Conservation (phyloP, 179 eudicot genomes). For the Carnegiea gigantea region DNA sequence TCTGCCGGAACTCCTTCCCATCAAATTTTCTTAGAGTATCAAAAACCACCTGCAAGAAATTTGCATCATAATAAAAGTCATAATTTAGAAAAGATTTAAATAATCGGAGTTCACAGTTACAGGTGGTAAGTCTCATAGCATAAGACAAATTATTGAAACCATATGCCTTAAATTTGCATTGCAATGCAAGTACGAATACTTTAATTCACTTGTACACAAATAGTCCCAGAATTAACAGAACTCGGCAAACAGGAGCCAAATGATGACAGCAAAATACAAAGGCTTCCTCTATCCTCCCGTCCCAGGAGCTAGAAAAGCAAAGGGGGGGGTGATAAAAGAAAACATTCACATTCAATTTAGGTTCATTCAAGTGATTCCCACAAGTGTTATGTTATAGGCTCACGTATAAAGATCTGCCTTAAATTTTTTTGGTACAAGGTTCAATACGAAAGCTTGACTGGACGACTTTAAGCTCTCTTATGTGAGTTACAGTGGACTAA, state of each 20-base stretch:
- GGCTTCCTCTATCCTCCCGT: neutral
- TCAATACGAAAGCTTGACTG: neutral
- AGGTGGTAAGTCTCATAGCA: neutral
- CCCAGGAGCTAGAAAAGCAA: neutral
- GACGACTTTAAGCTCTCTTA: neutral
- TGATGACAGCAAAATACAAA: too few species aligned
- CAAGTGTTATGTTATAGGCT: too few species aligned
- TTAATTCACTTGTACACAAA: neutral
- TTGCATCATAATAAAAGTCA: neutral
- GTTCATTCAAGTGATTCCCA: neutral
- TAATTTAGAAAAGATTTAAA: neutral
- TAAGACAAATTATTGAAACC: neutral
- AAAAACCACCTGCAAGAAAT: constrained; percentile 76
- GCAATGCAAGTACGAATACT: neutral
- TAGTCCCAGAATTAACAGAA: neutral
- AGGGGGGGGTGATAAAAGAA: neutral
- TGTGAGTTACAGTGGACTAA: neutral
- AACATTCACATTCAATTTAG: neutral
- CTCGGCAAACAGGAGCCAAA: neutral
- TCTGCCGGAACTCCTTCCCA: constrained; percentile 92
- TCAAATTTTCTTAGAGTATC: constrained; percentile 97
- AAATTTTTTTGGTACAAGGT: neutral
- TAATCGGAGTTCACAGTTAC: neutral
- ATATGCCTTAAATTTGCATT: neutral
- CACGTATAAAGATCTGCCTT: neutral